phyloP scores from a whole-genome alignment of 306 rosid species.

The Acmispon strigosus region DNA sequence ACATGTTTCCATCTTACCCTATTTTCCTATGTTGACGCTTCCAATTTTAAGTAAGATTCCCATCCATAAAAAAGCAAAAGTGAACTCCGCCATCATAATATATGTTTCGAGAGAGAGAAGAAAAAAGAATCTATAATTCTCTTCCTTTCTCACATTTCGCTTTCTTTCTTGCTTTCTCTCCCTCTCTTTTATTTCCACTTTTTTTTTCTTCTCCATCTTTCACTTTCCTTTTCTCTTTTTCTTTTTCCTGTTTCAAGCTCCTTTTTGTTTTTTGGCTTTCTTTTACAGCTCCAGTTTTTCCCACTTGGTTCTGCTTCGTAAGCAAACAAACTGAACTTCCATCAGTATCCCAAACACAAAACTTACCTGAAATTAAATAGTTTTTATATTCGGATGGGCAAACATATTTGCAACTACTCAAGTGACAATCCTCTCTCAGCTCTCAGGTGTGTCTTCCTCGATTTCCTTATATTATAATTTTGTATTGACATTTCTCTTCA shows the following conservation, averaged over 20 bases:
- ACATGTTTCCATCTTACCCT: no score
- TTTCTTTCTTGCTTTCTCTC: slow-evolving; percentile 27
- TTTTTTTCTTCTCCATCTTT: slow-evolving; percentile 17
- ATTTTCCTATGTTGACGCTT: no score
- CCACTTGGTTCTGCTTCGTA: slow-evolving; percentile 25
- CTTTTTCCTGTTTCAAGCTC: slow-evolving; percentile 54
- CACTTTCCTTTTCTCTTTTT: slow-evolving; percentile 46
- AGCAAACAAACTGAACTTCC: slow-evolving; percentile 19
- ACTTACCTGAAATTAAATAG: background rate
- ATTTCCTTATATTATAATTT: no score
- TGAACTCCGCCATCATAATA: slow-evolving; percentile 49
- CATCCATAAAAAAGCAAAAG: slow-evolving; percentile 50
- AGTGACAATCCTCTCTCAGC: no score
- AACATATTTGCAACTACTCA: no score
- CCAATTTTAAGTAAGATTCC: slow-evolving; percentile 64
- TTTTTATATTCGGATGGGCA: no score
- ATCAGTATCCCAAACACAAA: slow-evolving; percentile 18
- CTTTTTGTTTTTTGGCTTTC: slow-evolving; percentile 63
- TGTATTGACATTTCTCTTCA: no score
- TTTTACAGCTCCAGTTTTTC: slow-evolving; percentile 30
- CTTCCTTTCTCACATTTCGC: slow-evolving; percentile 32
- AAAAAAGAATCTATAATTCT: background rate
- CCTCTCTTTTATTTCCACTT: slow-evolving; percentile 12
- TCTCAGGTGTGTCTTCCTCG: no score
- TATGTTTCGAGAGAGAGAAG: slow-evolving; percentile 16